A percentile compares a stretch with the other conserved stretches of the same genome.
phyloP scores from a whole-genome alignment of 768 basidiomycete species.

The Suillus fuscotomentosus region DNA sequence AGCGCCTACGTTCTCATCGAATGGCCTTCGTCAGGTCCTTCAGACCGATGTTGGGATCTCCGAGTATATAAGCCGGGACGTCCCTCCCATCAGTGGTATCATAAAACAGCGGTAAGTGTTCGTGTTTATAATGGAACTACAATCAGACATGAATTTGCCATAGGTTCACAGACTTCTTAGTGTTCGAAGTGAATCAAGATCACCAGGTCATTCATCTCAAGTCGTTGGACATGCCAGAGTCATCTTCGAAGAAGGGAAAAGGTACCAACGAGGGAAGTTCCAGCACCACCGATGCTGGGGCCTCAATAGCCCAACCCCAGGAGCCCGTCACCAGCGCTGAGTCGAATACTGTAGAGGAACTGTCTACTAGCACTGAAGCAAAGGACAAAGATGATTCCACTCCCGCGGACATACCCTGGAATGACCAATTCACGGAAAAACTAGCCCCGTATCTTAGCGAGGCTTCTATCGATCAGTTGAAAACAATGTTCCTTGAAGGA shows the following conservation, averaged over 20 bases:
- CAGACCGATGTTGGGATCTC: constrained; percentile 91
- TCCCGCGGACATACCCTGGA: constrained; percentile 55
- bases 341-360: constrained; percentile 5
- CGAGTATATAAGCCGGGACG: constrained; percentile 72
- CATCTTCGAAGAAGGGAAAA: constrained; percentile 43
- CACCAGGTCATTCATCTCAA: constrained; percentile 80
- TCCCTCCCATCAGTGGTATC: constrained; percentile 81
- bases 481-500: constrained; percentile 78
- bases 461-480: constrained; percentile 58
- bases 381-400: constrained; percentile 14
- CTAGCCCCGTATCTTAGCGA: constrained; percentile 66
- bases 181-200: constrained; percentile 85
- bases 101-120: constrained; percentile 88
- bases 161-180: constrained; percentile 97
- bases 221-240: constrained; percentile 68
- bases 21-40: constrained; percentile 54
- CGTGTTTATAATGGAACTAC: neutral
- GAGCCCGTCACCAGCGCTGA: constrained; percentile 1
- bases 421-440: constrained; percentile 51
- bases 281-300: constrained; percentile 14
- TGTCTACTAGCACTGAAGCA: constrained; percentile 7
- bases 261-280: constrained; percentile 11
- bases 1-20: constrained; percentile 45
- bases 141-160: neutral
- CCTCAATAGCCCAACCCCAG: neutral